These are phyloP conservation scores for Colletotrichum neosansevieriae DNA, from an alignment of 2,329 filamentous ascomycete species.

Conservation along the genomic window DNA sequence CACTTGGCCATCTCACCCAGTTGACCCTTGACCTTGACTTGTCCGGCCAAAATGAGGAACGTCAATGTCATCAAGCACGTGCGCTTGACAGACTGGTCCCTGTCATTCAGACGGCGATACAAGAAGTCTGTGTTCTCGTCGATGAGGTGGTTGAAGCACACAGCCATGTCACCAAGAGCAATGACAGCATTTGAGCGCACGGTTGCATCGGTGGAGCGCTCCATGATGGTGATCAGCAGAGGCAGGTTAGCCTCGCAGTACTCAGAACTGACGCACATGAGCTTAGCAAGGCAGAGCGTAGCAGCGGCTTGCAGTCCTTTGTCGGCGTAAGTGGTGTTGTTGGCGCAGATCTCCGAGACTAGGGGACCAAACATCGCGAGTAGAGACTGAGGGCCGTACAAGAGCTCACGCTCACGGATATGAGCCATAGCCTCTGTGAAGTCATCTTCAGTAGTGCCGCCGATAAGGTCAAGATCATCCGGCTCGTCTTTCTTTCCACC, in stretches of 20 bases:
- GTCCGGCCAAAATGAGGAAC: constrained; percentile 94
- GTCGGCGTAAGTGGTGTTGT: constrained; percentile 92
- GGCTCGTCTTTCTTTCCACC: constrained; percentile 64
- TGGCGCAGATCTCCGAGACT: constrained; percentile 92
- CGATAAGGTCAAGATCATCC: constrained; percentile 95
- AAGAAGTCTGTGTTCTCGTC: constrained; percentile 99
- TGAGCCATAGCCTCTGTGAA: constrained; percentile 89
- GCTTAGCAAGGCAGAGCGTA: constrained; percentile 93
- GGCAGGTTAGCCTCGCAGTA: constrained; percentile 95
- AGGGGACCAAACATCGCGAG: constrained; percentile 92
- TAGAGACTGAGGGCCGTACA: constrained; percentile 85
- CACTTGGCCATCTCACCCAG: constrained; percentile 99
- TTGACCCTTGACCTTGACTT: constrained; percentile 99
- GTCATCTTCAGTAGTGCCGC: constrained; percentile 94
- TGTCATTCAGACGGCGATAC: constrained; percentile 91
- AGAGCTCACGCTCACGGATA: constrained; percentile 84
- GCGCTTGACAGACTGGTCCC: constrained; percentile 90
- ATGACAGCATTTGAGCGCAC: constrained; percentile 97
- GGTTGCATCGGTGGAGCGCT: constrained; percentile 90
- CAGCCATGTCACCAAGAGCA: constrained; percentile 97
- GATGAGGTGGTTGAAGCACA: constrained; percentile 99
- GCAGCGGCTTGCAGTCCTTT: constrained; percentile 92
- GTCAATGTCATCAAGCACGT: constrained; percentile 99
- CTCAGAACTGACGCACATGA: constrained; percentile 98
- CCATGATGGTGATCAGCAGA: constrained; percentile 97